A percentile compares a stretch with the other conserved stretches of the same genome.
Conservation (phyloP, 805 yeast species). For the Candida maltosa region DNA sequence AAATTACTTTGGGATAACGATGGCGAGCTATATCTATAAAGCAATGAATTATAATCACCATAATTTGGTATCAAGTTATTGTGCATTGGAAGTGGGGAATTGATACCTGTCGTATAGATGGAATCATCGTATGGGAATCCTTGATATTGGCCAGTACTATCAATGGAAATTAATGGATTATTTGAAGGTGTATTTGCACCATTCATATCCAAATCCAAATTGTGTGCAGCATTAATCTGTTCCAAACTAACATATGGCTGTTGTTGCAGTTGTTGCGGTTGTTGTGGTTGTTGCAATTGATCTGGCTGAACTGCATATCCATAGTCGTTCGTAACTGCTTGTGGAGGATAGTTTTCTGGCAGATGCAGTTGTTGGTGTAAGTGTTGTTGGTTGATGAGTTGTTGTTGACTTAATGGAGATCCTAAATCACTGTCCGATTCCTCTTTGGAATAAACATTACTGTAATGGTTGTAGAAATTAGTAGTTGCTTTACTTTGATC, state of each 20-base stretch:
- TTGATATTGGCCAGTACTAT: constrained; percentile 4
- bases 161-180: constrained; percentile 1
- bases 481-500: constrained; percentile 1
- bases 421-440: not conserved
- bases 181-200: constrained; percentile 5
- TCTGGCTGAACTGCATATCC: not conserved
- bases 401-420: constrained; percentile 1
- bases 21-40: constrained; percentile 7
- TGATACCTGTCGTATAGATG: constrained; percentile 10
- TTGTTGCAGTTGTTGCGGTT: constrained; percentile 5
- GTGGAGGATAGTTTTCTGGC: not conserved
- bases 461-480: constrained; percentile 11
- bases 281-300: not conserved
- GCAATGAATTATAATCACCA: constrained; percentile 7
- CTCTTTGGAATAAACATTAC: constrained; percentile 13
- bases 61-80: not conserved
- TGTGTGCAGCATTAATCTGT: constrained; percentile 9
- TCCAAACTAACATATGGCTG: constrained; percentile 10
- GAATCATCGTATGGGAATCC: constrained; percentile 20
- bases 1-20: constrained; percentile 6
- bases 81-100: constrained; percentile 6
- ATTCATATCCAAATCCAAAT: constrained; percentile 2
- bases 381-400: too few relatives aligned
- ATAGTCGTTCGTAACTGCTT: not conserved
- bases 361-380: not conserved